A percentile compares a stretch with the other conserved stretches of the same genome.
Conservation (phyloP, 768 basidiomycete genomes). For the Hydnum rufescens region DNA sequence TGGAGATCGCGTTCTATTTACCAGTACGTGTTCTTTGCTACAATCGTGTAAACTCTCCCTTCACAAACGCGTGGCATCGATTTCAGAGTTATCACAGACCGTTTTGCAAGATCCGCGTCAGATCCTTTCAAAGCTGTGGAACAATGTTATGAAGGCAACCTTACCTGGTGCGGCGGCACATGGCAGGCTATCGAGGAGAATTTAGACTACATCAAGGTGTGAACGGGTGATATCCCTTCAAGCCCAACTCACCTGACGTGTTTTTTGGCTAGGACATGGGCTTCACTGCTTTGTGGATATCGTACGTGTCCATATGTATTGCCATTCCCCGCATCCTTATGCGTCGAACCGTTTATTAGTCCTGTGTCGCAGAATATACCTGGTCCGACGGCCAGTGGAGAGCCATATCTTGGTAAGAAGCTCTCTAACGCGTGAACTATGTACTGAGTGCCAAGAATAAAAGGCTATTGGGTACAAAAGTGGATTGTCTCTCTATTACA, state of each 20-base stretch:
- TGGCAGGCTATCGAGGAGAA: constrained; percentile 51
- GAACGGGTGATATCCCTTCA: constrained; percentile 15
- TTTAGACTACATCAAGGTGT: constrained; percentile 59
- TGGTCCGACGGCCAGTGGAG: constrained; percentile 56
- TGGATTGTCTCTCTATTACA: not conserved
- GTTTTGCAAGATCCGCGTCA: constrained; percentile 48
- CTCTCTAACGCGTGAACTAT: not conserved
- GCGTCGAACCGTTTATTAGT: constrained; percentile 23
- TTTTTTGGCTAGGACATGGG: constrained; percentile 5
- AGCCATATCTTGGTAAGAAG: constrained; percentile 44
- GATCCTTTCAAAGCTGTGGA: constrained; percentile 24
- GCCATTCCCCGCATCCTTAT: not conserved
- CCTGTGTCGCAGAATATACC: constrained; percentile 59
- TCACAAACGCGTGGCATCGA: not conserved
- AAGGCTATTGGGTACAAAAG: constrained; percentile 41
- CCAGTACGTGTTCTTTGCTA: constrained; percentile 23
- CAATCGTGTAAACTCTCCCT: not conserved
- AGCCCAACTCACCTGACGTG: not conserved
- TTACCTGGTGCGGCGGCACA: constrained; percentile 75
- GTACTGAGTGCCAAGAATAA: not conserved
- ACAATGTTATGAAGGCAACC: constrained; percentile 34
- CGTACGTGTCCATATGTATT: not conserved
- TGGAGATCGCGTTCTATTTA: constrained; percentile 68
- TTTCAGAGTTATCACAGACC: constrained; percentile 39
- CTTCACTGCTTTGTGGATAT: constrained; percentile 10